Evolutionary conservation across 2,329 filamentous ascomycete genomes (phyloP).

Genomic region (Alternaria sp.): DNA sequence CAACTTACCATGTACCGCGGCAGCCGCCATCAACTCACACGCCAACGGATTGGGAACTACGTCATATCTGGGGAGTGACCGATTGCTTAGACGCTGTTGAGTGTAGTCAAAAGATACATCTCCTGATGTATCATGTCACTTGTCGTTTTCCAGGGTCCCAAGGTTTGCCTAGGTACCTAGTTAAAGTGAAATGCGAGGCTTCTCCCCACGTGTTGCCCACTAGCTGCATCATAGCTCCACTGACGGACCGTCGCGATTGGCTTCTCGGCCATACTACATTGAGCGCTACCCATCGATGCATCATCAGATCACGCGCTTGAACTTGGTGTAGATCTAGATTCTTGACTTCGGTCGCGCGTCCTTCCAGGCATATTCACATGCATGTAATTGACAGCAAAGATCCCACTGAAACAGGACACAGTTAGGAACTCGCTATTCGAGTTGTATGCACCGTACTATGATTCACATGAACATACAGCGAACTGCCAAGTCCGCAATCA

Average conservation of each 20-base stretch:
- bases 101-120: not conserved
- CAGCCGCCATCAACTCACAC: not conserved
- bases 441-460: not conserved
- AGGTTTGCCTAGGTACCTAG: not conserved
- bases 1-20: not conserved
- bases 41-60: not conserved
- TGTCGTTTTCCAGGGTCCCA: not conserved
- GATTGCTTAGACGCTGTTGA: not conserved
- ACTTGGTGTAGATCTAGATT: not conserved
- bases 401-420: not conserved
- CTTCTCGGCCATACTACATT: not conserved
- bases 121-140: not conserved
- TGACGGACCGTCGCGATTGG: conserved; percentile 4
- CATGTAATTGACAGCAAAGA: not conserved
- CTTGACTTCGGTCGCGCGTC: not conserved
- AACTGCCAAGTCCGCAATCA: not conserved
- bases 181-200: not conserved
- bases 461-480: not conserved
- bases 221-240: not conserved
- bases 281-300: not conserved
- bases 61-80: not conserved
- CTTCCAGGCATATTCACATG: not conserved
- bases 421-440: not conserved
- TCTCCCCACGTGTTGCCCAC: conserved; percentile 2
- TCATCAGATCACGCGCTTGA: conserved; percentile 1